Evolutionary conservation across 179 eudicot genomes (phyloP).

Genomic region (Silene coronaria): DNA sequence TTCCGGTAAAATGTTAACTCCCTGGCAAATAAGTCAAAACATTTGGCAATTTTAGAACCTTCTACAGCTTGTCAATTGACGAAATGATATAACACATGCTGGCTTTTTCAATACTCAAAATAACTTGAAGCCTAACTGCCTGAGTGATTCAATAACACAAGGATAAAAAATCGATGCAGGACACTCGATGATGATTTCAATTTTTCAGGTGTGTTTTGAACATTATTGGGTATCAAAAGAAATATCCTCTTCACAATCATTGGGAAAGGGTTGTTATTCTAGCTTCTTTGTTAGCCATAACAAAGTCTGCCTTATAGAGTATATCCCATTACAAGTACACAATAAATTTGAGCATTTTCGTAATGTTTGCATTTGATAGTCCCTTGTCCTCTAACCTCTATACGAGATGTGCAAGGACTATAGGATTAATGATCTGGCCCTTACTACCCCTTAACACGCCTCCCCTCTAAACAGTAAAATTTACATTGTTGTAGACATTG

Average conservation of each 20-base stretch:
- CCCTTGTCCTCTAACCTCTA: neutral
- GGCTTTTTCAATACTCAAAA: neutral
- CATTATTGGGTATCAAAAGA: neutral
- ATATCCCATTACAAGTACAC: neutral
- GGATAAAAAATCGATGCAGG: neutral
- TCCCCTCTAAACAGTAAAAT: neutral
- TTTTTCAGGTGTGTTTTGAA: conserved; percentile 1
- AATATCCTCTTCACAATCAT: neutral
- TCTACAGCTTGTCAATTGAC: neutral
- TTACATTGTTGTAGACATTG: neutral
- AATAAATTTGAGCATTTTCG: neutral
- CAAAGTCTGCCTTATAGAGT: neutral
- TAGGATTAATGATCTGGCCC: neutral
- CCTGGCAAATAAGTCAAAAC: conserved; percentile 39
- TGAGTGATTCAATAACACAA: neutral
- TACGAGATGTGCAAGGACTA: neutral
- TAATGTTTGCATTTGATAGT: neutral
- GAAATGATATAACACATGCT: neutral
- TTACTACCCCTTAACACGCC: neutral
- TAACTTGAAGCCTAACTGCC: neutral
- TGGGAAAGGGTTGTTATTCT: neutral
- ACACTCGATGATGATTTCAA: neutral
- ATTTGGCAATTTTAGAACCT: conserved; percentile 7
- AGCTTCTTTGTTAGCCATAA: neutral
- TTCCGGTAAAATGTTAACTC: conserved; percentile 58